Conservation (phyloP, 2,329 filamentous ascomycete species). For the Arthrinium phaeospermum region DNA sequence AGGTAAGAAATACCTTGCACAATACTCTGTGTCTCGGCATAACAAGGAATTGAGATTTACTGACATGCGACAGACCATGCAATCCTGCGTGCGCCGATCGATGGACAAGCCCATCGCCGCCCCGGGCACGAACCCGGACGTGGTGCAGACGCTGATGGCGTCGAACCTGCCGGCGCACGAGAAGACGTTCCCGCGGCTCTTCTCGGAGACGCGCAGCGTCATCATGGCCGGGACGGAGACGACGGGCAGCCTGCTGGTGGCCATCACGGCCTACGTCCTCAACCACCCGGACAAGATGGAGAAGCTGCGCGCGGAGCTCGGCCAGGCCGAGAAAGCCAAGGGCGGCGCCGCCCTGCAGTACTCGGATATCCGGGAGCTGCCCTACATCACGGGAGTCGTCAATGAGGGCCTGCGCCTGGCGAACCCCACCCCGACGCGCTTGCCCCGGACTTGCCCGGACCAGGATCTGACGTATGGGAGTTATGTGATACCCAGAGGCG, state of each 20-base stretch:
- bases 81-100: constrained; percentile 29
- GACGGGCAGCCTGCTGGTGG: constrained; percentile 30
- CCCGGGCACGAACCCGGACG: constrained; percentile 28
- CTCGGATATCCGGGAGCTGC: constrained; percentile 29
- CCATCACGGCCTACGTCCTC: constrained; percentile 30
- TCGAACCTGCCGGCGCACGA: constrained; percentile 30
- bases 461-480: constrained; percentile 30
- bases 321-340: constrained; percentile 27
- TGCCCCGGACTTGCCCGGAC: constrained; percentile 31
- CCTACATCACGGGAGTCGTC: constrained; percentile 32
- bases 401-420: constrained; percentile 33
- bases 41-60: no score
- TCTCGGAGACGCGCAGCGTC: constrained; percentile 32
- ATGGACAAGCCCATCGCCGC: constrained; percentile 33
- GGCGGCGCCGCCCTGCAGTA: constrained; percentile 26
- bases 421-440: constrained; percentile 32
- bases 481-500: constrained; percentile 28
- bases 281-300: constrained; percentile 27
- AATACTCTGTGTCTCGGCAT: no score
- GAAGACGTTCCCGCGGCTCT: constrained; percentile 33
- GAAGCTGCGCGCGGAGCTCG: constrained; percentile 26
- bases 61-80: constrained; percentile 29
- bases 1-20: constrained; percentile 25
- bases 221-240: constrained; percentile 36
- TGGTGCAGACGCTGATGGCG: constrained; percentile 31